phyloP scores from a whole-genome alignment of 257 asterid genomes.

The Plantago elongata region DNA sequence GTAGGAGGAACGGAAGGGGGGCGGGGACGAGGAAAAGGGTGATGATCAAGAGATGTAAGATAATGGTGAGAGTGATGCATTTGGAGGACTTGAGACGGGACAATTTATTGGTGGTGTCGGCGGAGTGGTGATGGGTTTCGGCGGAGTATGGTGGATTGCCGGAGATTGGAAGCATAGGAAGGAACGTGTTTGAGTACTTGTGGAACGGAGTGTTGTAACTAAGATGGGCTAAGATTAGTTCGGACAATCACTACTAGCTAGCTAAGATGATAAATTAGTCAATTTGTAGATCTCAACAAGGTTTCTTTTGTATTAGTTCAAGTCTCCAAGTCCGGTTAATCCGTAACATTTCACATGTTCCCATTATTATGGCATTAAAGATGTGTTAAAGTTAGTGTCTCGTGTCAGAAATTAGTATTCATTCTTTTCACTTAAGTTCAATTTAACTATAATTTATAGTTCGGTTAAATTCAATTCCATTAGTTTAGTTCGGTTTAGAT shows the following conservation, averaged over 20 bases:
- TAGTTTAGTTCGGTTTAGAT: too few relatives aligned
- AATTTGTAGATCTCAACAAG: not conserved
- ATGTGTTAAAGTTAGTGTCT: not conserved
- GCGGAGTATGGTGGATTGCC: not conserved
- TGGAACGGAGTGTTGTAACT: not conserved
- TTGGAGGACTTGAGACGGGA: slow-evolving; percentile 2
- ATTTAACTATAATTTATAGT: too few relatives aligned
- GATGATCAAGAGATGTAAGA: slow-evolving; percentile 33
- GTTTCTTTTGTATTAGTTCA: not conserved
- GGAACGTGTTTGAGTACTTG: not conserved
- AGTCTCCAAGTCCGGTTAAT: not conserved
- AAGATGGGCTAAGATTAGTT: not conserved
- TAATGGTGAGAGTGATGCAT: slow-evolving; percentile 30
- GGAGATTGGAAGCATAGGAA: slow-evolving; percentile 5
- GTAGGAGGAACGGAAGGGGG: slow-evolving; percentile 14
- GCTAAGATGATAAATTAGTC: not conserved
- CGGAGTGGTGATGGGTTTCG: not conserved
- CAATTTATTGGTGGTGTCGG: not conserved
- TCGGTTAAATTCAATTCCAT: too few relatives aligned
- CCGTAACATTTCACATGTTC: not conserved
- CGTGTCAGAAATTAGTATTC: not conserved
- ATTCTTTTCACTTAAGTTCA: too few relatives aligned
- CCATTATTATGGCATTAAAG: not conserved
- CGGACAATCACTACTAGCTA: too few relatives aligned
- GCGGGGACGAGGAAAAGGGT: slow-evolving; percentile 27